These are phyloP conservation scores for Elaeagnus macrophylla DNA, from an alignment of 306 rosid species.

Conservation along the genomic window DNA sequence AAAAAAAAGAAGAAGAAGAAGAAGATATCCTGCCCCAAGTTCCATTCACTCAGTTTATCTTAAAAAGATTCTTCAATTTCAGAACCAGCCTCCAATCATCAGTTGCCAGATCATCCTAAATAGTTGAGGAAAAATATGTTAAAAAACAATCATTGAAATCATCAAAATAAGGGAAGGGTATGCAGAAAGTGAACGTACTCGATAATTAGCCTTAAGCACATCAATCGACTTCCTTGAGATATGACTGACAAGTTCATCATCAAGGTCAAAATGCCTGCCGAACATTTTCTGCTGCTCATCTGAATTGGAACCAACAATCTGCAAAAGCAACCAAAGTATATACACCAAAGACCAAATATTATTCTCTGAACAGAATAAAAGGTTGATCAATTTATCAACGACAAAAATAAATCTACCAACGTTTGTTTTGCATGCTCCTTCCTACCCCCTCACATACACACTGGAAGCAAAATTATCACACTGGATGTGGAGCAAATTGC, in stretches of 20 bases:
- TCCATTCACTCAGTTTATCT: constrained; percentile 41
- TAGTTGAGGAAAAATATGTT: neutral
- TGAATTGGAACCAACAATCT: constrained; percentile 65
- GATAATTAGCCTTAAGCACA: constrained; percentile 63
- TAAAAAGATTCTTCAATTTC: constrained; percentile 71
- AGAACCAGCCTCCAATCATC: constrained; percentile 83
- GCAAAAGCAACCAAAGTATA: constrained; percentile 21
- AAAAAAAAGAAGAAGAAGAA: too few species aligned
- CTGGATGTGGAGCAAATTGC: too few species aligned
- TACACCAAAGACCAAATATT: too few species aligned
- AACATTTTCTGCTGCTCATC: constrained; percentile 95
- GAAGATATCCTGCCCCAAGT: too few species aligned
- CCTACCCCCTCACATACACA: too few species aligned
- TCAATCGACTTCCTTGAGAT: constrained; percentile 84
- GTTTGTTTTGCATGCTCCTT: too few species aligned
- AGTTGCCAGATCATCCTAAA: constrained; percentile 58
- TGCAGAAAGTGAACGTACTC: constrained; percentile 42
- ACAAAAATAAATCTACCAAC: too few species aligned
- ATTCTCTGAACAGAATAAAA: too few species aligned
- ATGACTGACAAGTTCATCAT: constrained; percentile 92
- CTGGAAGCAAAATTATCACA: too few species aligned
- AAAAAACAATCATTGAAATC: neutral
- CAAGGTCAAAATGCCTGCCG: constrained; percentile 90
- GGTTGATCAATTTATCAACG: too few species aligned
- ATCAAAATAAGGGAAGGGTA: neutral